Evolutionary conservation across 805 yeast genomes (phyloP), one percentile per base, ranked within the genome.

Genomic region (Candida methanosorbosa): DNA sequence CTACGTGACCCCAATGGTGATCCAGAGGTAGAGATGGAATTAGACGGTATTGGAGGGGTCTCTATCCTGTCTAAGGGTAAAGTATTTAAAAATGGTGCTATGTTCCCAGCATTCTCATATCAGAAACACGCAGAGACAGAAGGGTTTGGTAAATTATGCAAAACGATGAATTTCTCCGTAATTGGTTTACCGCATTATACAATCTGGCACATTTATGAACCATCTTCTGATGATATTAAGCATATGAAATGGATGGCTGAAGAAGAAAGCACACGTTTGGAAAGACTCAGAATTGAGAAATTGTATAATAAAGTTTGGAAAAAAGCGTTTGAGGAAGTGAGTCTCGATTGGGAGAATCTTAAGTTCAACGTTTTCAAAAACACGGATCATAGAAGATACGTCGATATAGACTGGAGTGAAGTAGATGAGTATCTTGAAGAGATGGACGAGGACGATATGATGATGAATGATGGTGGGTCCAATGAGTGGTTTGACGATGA

Each of bases 31-130:
- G 94, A 85, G 48, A 81, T 87, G 81, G 95, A 84, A 42, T 66
- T 88, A 41, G 97, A 88, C 57, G 97, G 97, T 32, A 85, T 88
- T 49, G 97, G 97, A 17, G 97, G 97, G 47, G 97, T 88, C 29
- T 85, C 95, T 0, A 87, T 88, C 45, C 67, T 88, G 49, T 71
- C 90, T 35, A 84, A 81, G 54, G 96, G 94, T 5, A 64, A 66
- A 35, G 95, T 88, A 9, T 88, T 88, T 66, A 69, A 90, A 41
- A 64, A 73, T 25, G 97, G 97, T 9, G 79, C 90, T 2, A 87
- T 84, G 64, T 88, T 87, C 70, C 97, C 97, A 12, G 96, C 95
- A 1, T 88, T 87, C 52, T 82, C 95, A 22, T 88, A 82, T 58
- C 79, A 83, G 59, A 85, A 84, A 49, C 97, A 88, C 54, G 97